These are phyloP conservation scores for Penicillium nordicum DNA, from an alignment of 2,329 filamentous ascomycete species.

Conservation along the genomic window DNA sequence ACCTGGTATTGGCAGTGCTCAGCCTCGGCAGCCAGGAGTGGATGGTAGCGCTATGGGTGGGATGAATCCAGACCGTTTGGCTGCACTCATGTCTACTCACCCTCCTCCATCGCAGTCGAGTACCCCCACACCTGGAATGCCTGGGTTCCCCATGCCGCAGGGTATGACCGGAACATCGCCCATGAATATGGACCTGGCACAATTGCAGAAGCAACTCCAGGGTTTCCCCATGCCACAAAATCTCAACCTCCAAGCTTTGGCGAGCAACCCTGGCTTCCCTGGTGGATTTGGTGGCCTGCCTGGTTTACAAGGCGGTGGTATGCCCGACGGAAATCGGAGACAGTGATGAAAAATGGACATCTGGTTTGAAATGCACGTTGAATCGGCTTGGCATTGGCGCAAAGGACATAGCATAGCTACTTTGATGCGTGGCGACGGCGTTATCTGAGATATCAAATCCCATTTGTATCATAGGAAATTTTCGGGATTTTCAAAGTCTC, in stretches of 20 bases:
- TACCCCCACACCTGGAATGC: constrained; percentile 34
- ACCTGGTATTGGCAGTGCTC: constrained; percentile 48
- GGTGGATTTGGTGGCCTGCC: constrained; percentile 32
- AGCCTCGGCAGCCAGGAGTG: constrained; percentile 35
- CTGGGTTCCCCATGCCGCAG: constrained; percentile 40
- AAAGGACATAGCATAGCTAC: constrained; percentile 17
- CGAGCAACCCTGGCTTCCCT: constrained; percentile 33
- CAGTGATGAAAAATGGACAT: constrained; percentile 31
- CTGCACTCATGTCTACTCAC: constrained; percentile 48
- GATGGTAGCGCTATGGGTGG: constrained; percentile 42
- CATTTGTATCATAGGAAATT: constrained; percentile 18
- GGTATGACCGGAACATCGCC: constrained; percentile 50
- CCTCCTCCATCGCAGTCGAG: constrained; percentile 28
- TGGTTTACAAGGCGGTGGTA: constrained; percentile 35
- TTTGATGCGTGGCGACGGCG: constrained; percentile 13
- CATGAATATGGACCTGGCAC: constrained; percentile 37
- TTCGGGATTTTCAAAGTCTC: constrained; percentile 1
- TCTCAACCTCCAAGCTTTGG: constrained; percentile 40
- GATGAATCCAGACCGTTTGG: constrained; percentile 46
- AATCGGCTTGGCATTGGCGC: constrained; percentile 18
- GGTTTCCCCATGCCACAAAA: constrained; percentile 35
- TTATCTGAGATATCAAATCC: constrained; percentile 13
- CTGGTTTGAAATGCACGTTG: constrained; percentile 6
- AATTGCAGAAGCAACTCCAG: constrained; percentile 40
- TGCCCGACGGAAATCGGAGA: constrained; percentile 53